Conservation (phyloP, 2,329 filamentous ascomycete species). For the Fusarium fracticaudum region DNA sequence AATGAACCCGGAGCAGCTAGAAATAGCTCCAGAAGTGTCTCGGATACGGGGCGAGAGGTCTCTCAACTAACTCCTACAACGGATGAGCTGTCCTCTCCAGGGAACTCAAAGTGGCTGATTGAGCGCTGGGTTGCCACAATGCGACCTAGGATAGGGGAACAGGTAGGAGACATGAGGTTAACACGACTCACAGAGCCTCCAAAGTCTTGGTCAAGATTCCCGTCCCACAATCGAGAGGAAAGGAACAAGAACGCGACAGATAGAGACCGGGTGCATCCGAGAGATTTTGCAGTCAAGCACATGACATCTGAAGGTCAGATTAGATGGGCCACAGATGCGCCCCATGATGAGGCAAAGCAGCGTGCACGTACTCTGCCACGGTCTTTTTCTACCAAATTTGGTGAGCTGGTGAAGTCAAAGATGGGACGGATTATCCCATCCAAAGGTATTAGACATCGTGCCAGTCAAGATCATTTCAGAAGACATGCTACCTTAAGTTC, state of each 20-base stretch:
- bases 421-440: constrained; percentile 15
- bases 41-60: not conserved
- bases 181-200: constrained; percentile 34
- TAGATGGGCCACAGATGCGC: constrained; percentile 42
- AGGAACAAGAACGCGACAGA: constrained; percentile 38
- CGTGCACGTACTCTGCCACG: constrained; percentile 18
- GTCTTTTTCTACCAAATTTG: constrained; percentile 45
- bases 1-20: not conserved
- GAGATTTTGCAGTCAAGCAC: constrained; percentile 45
- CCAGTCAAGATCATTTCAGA: not conserved
- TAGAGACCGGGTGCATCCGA: constrained; percentile 40
- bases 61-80: constrained; percentile 22
- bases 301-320: constrained; percentile 31
- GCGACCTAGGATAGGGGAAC: constrained; percentile 1
- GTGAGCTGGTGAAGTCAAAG: constrained; percentile 41
- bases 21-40: constrained; percentile 4
- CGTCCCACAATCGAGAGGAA: constrained; percentile 45
- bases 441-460: not conserved
- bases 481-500: not conserved
- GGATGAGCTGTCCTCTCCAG: constrained; percentile 15
- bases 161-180: not conserved
- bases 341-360: not conserved
- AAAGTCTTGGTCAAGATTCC: constrained; percentile 48
- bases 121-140: constrained; percentile 34
- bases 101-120: constrained; percentile 30